phyloP scores from a whole-genome alignment of 2,329 filamentous ascomycete genomes.

The Microsporum ferrugineum region DNA sequence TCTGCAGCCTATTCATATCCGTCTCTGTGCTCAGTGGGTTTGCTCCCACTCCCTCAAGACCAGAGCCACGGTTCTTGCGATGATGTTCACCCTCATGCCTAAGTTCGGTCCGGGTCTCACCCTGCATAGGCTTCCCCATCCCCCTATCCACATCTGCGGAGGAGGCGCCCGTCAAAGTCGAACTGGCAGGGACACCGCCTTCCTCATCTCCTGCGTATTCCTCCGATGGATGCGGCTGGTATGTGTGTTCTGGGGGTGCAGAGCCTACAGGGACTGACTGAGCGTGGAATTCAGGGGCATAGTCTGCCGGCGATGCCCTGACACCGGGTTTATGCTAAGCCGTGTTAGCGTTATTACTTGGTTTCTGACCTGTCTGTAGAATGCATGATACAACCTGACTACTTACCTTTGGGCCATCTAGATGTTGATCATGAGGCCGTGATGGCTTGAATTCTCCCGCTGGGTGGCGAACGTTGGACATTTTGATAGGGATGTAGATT shows the following conservation, averaged over 20 bases:
- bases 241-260: conserved; percentile 45
- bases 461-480: not conserved
- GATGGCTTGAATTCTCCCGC: conserved; percentile 2
- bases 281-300: conserved; percentile 54
- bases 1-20: not conserved
- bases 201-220: conserved; percentile 17
- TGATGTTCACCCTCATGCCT: conserved; percentile 36
- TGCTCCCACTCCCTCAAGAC: conserved; percentile 37
- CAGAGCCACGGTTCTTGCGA: conserved; percentile 32
- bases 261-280: conserved; percentile 51
- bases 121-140: conserved; percentile 41
- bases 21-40: conserved; percentile 1
- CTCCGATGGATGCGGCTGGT: conserved; percentile 32
- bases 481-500: not conserved
- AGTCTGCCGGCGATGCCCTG: conserved; percentile 43
- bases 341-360: too few relatives aligned
- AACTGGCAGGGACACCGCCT: conserved; percentile 22
- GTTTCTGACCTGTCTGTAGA: too few relatives aligned
- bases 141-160: conserved; percentile 44
- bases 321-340: conserved; percentile 52
- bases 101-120: conserved; percentile 39
- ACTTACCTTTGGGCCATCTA: not conserved
- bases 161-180: conserved; percentile 42
- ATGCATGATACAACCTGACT: not conserved
- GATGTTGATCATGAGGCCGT: not conserved